Conservation (phyloP, 805 yeast species). For the Maudiozyma saulgeensis region DNA sequence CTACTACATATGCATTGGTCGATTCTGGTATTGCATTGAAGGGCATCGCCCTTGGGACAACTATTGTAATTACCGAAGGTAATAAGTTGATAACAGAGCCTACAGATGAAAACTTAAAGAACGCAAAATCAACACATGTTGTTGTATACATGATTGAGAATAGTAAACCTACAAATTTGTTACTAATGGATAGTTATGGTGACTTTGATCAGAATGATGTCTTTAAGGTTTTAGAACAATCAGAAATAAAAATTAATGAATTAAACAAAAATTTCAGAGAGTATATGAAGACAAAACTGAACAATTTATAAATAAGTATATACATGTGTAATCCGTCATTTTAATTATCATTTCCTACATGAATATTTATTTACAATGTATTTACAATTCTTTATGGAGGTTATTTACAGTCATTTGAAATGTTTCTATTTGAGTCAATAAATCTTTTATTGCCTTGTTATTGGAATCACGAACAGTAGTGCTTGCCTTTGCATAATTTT, state of each 20-base stretch:
- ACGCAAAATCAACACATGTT: constrained; percentile 52
- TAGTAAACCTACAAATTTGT: constrained; percentile 39
- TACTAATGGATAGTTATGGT: constrained; percentile 70
- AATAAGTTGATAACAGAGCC: constrained; percentile 37
- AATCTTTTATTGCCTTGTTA: constrained; percentile 51
- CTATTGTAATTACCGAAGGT: constrained; percentile 33
- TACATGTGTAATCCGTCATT: background rate
- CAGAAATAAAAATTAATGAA: constrained; percentile 38
- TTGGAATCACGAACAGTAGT: constrained; percentile 33
- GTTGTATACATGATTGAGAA: constrained; percentile 46
- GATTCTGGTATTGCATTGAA: constrained; percentile 70
- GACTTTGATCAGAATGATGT: constrained; percentile 50
- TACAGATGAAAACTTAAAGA: constrained; percentile 32
- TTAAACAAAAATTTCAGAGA: constrained; percentile 40
- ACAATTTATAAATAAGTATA: background rate
- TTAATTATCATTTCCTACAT: background rate
- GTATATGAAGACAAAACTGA: constrained; percentile 38
- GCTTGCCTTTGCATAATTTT: constrained; percentile 74
- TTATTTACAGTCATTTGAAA: constrained; percentile 73
- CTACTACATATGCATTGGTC: constrained; percentile 60
- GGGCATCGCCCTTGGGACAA: constrained; percentile 50
- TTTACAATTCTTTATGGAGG: constrained; percentile 16
- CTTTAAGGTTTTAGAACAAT: constrained; percentile 41
- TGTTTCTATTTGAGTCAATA: constrained; percentile 78
- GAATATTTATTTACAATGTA: background rate